Conservation (phyloP, 768 basidiomycete species). For the Jaapia argillacea region DNA sequence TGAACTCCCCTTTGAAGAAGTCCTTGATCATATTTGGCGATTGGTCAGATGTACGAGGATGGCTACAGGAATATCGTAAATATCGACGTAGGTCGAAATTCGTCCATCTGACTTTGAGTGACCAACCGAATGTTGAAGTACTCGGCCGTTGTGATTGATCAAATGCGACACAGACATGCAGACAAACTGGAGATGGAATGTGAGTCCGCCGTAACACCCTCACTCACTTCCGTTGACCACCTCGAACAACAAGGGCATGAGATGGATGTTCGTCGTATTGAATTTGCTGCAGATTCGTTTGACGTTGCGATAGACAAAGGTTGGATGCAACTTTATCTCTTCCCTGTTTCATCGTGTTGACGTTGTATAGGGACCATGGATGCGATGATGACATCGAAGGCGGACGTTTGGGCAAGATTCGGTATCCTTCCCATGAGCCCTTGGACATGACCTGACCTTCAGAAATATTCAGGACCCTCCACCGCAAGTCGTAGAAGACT, state of each 20-base stretch:
- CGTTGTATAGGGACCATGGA: constrained; percentile 62
- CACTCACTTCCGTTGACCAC: not conserved
- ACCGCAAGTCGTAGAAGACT: constrained; percentile 56
- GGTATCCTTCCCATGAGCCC: not conserved
- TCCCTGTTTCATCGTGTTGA: no score
- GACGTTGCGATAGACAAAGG: constrained; percentile 85
- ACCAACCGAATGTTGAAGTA: constrained; percentile 35
- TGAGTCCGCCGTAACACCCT: constrained; percentile 18
- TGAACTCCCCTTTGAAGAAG: no score
- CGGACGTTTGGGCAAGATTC: constrained; percentile 65
- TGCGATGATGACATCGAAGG: constrained; percentile 78
- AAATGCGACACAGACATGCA: constrained; percentile 53
- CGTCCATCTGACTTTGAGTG: not conserved
- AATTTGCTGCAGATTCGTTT: constrained; percentile 50
- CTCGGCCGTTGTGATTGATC: constrained; percentile 62
- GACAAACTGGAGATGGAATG: constrained; percentile 64
- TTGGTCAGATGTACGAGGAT: constrained; percentile 88
- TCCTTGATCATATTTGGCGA: not conserved
- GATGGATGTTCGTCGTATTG: constrained; percentile 71
- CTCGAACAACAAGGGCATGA: constrained; percentile 48
- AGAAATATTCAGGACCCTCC: constrained; percentile 52
- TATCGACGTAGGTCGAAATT: constrained; percentile 45
- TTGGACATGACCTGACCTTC: constrained; percentile 1
- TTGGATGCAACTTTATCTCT: no score
- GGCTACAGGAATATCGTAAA: constrained; percentile 77